Base-by-base conservation (phyloP, 495 filamentous ascomycete species). In the Xylaria longipes region DNA sequence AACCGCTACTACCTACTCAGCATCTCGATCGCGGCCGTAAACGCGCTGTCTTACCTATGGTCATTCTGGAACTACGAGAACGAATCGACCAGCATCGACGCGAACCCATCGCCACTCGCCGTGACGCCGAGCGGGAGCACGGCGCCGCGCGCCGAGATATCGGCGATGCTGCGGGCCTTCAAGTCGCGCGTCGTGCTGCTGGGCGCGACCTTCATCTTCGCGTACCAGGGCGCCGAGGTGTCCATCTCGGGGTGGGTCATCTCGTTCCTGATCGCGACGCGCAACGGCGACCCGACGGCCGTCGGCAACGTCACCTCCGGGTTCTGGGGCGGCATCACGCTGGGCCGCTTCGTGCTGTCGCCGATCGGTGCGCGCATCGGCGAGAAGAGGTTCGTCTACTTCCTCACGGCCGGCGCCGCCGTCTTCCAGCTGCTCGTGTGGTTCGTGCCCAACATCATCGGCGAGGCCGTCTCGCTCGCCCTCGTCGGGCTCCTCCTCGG, bases 281-380 rank as follows among this genome's bases (percentile, higher is more conserved):
- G 93, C 25, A 79, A 87, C 74, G 92, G 91, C 14, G 81, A 90
- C 69, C 91, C 91, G 3, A 80, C 85, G 9, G 81, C 83, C 4
- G 91, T 94, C 11, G 93, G 94, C 20, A 95, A 94, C 77, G 93
- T 95, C 4, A 94, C 92, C 27, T 84, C 92, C 0, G 93, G 93
- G 5, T 97, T 95, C 80, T 95, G 93, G 93, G 92, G 79, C 11
- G 92, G 93, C 56, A 92, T 97, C 69, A 93, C 91, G 4, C 75
- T 91, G 0, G 93, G 93, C 1, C 86, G 93, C 2, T 91, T 95
- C 77, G 70, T 89, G 3, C 84, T 96, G 46, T 87, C 88, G 14
- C 87, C 89, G 25, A 82, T 89, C 0, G 90, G 91, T 0, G 85
- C 88, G 68, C 83, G 81, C 9, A 71, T 94, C 25, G 93, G 92